Base-by-base conservation (phyloP, 2,329 filamentous ascomycete species). In the Aureobasidium sp. region DNA sequence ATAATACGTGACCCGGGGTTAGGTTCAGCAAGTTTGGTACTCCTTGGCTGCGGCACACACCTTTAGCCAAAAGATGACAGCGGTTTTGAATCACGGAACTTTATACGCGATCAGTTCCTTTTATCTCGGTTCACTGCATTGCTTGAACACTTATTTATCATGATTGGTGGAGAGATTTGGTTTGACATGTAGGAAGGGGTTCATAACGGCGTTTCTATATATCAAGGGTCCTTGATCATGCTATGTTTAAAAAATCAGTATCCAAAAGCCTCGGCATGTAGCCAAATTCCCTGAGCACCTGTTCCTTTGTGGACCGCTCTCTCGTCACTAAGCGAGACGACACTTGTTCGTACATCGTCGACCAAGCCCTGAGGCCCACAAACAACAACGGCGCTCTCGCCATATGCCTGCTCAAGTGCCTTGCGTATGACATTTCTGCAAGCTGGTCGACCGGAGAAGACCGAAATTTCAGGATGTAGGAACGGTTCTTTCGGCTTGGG, bases 231-330 rank as follows among this genome's bases (percentile, higher is more conserved):
- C 21, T 11, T 7, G 34, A 6, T 37, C 17, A 49, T 49, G 34
- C 32, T 37, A n/a, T 27, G 14, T 27, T 34, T 12, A 22, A 32
- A 6, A 6, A 3, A 21, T 52, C 35, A 58, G 30, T 58, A 81
- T 3, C 73, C 75, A 66, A 81, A 83, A 16, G 71, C 73, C 64
- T 84, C 81, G 0, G 75, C 75, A 66, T 82, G 79, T 27, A 83
- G 63, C 62, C 77, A 82, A 24, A 84, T 77, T 0, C 81, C 82
- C 63, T 84, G 80, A 12, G 82, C 82, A 0, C 80, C 81, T 0
- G 79, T 84, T 2, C 82, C 82, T 64, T 85, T 85, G 59, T 84
- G 81, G 38, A 85, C 80, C 3, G 80, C 82, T 25, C 82, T 71
- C 65, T 85, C 82, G 63, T 86, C 81, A 58, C 79, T 81, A 37